Conservation (phyloP, 2,329 filamentous ascomycete genomes). For the Exophiala alcalophila region DNA sequence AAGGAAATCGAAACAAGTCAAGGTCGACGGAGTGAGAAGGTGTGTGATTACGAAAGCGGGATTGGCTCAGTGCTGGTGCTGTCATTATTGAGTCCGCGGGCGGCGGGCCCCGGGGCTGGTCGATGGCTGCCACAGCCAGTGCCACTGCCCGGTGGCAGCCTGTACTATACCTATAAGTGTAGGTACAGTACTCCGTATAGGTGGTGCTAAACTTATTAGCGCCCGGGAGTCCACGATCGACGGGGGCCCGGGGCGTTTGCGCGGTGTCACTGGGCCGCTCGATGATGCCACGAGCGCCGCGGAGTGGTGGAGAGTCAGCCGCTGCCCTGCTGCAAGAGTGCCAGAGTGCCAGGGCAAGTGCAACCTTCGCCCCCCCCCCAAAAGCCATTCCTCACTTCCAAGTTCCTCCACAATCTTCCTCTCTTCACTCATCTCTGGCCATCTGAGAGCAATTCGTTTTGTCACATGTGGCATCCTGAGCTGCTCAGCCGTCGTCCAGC, state of each 20-base stretch:
- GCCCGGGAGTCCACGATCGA: not conserved
- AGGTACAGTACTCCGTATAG: too few relatives aligned
- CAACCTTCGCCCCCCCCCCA: conserved; percentile 1
- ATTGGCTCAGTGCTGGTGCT: too few relatives aligned
- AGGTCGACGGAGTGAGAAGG: conserved; percentile 1
- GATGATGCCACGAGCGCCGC: not conserved
- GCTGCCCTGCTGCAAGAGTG: not conserved
- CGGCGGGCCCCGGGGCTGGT: too few relatives aligned
- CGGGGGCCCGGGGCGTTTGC: too few relatives aligned
- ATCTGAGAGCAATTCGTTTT: not conserved
- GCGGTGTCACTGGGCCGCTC: not conserved
- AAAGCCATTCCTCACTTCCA: not conserved
- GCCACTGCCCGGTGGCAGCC: not conserved
- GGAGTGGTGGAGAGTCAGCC: not conserved
- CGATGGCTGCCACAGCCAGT: too few relatives aligned
- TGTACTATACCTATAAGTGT: not conserved
- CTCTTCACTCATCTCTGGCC: conserved; percentile 1
- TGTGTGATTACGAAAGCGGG: not conserved
- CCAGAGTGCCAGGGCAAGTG: too few relatives aligned
- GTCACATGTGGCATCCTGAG: not conserved
- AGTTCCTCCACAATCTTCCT: conserved; percentile 3
- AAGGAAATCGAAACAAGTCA: conserved; percentile 6
- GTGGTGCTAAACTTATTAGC: conserved; percentile 1
- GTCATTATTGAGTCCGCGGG: too few relatives aligned
- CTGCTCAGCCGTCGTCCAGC: conserved; percentile 1